Base-by-base conservation (phyloP, 2,329 filamentous ascomycete genomes). In the Ophiostoma himal-ulmi region DNA sequence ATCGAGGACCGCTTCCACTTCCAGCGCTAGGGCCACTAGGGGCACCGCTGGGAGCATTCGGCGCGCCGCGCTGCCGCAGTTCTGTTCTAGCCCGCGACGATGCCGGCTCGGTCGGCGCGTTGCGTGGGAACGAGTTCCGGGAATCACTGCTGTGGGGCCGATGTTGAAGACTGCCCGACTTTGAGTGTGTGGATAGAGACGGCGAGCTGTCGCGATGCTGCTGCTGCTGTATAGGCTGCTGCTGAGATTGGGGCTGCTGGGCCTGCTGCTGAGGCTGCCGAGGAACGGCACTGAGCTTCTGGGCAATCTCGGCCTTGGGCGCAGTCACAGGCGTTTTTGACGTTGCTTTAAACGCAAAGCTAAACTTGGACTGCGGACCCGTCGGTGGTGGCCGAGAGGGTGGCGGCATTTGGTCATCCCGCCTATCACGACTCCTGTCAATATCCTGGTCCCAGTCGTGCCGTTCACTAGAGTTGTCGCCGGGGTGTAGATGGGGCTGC, bases 341-440 rank as follows among this genome's bases (percentile, higher is more conserved):
- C 60, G 90, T 86, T 11, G 89, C 86, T 78, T 97, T 97, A 79
- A 98, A 93, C 1, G 93, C 93, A 78, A 98, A 98, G 78, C 93
- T 96, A 76, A 97, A 96, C 80, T 94, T 95, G 64, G 88, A 80
- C 44, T 84, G 82, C n/a, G 62, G 36, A 8, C 34, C 62, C 36
- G 83, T 82, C 26, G 85, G 82, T 1, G 84, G 80, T 54, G 86
- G 82, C 71, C 86, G 85, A 70, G 79, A 82, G 13, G 72, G 83
- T 26, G 85, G 85, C 39, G 84, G 84, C 80, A 87, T 86, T 69
- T 83, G 77, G 67, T 80, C 73, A 26, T 44, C 69, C 1, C 13
- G 60, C 14, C 60, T 11, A 10, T 36, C 34, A 14, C 10, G 34
- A 11, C 34, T 8, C 7, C 14, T 20, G 17, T 34, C 60, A 7